phyloP scores from a whole-genome alignment of 2,329 filamentous ascomycete genomes.

The Chalaropsis thielavioides region DNA sequence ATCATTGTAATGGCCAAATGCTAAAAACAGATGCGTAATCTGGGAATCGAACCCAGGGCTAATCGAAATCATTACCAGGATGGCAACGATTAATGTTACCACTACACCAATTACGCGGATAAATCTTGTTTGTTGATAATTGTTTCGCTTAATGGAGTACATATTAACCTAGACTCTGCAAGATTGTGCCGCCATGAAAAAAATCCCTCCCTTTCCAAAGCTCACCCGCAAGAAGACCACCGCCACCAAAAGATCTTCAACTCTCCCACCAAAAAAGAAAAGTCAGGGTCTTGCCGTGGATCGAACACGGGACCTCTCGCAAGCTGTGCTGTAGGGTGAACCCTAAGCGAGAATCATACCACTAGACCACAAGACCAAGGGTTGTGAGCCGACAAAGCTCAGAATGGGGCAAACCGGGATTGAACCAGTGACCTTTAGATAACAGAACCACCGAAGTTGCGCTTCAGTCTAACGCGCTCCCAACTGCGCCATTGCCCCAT shows the following conservation, averaged over 20 bases:
- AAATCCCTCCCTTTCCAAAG: no score
- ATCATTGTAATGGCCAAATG: constrained; percentile 1
- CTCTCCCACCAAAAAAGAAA: no score
- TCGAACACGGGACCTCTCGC: constrained; percentile 22
- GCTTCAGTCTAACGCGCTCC: no score
- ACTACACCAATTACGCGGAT: constrained; percentile 17
- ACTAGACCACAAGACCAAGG: constrained; percentile 43
- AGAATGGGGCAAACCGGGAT: no score
- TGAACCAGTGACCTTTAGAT: no score
- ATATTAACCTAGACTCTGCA: background rate
- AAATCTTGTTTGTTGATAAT: background rate
- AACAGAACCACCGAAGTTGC: no score
- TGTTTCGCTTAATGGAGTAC: background rate
- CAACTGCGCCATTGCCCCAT: no score
- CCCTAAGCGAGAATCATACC: constrained; percentile 61
- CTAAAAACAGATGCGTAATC: constrained; percentile 14
- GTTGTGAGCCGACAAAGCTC: no score
- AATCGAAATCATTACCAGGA: constrained; percentile 17
- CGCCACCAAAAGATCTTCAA: no score
- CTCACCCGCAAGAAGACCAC: no score
- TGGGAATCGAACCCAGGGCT: constrained; percentile 18
- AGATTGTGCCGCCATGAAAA: no score
- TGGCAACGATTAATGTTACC: constrained; percentile 18
- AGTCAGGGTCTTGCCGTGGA: constrained; percentile 19
- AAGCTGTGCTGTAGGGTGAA: constrained; percentile 24